Conservation (phyloP, 441 rosid species). For the Syzygium syzygioides region DNA sequence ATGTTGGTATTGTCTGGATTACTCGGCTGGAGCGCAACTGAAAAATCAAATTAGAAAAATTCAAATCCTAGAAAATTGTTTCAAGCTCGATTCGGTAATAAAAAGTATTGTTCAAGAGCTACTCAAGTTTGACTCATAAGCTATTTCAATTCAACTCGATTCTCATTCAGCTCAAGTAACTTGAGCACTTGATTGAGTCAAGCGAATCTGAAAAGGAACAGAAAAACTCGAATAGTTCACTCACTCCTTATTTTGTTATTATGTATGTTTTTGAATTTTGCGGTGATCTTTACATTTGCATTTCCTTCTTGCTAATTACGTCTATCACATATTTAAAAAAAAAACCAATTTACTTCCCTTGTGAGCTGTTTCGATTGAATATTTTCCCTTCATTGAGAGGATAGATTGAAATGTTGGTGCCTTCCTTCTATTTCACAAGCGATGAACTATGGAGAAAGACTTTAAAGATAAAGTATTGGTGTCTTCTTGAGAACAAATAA, state of each 20-base stretch:
- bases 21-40: not conserved
- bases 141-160: not conserved
- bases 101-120: not conserved
- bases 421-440: not conserved
- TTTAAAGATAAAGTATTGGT: too few relatives aligned
- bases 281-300: not conserved
- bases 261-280: not conserved
- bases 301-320: not conserved
- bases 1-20: not conserved
- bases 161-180: not conserved
- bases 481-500: too few relatives aligned
- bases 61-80: not conserved
- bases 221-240: not conserved
- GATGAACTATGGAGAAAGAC: not conserved
- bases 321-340: not conserved
- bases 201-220: not conserved
- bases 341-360: not conserved
- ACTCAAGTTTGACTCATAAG: not conserved
- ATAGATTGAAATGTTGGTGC: not conserved
- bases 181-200: not conserved
- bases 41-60: not conserved
- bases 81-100: not conserved
- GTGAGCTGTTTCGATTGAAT: not conserved
- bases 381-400: not conserved
- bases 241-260: not conserved